Conservation (phyloP, 257 asterid species). For the Jaltomata sinuosa region DNA sequence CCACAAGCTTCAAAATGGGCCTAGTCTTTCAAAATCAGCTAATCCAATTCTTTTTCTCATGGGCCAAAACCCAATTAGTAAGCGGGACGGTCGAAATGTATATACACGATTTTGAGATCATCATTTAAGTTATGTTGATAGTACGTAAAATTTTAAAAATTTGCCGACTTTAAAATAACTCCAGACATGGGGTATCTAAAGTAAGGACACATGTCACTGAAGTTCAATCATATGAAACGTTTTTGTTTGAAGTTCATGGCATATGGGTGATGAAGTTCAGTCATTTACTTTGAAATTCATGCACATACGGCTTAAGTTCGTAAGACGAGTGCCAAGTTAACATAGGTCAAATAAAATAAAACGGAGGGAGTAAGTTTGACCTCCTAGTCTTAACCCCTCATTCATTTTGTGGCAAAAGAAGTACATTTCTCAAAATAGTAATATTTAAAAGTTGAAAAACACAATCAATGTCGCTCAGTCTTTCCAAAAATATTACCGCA, state of each 20-base stretch:
- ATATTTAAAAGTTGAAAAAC: not conserved
- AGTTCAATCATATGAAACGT: not conserved
- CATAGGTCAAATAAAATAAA: too few species aligned
- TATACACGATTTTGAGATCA: not conserved
- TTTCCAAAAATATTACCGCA: too few species aligned
- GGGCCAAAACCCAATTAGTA: not conserved
- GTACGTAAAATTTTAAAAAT: too few species aligned
- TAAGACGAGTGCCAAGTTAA: not conserved
- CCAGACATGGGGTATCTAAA: not conserved
- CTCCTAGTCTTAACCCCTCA: not conserved
- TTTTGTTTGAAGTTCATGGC: not conserved
- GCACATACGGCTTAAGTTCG: not conserved
- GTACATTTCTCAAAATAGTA: not conserved
- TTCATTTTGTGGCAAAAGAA: not conserved
- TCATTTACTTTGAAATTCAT: too few species aligned
- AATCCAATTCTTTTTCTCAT: not conserved
- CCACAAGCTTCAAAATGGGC: not conserved
- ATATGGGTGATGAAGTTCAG: too few species aligned
- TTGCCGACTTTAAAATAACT: too few species aligned
- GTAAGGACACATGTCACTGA: not conserved
- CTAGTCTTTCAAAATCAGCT: not conserved
- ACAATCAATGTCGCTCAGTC: not conserved
- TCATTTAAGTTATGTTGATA: not conserved
- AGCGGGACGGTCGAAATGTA: not conserved
- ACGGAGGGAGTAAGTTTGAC: not conserved